These are phyloP conservation scores for Picea engelmannii DNA, from an alignment of 83 land plant species.

Conservation along the genomic window DNA sequence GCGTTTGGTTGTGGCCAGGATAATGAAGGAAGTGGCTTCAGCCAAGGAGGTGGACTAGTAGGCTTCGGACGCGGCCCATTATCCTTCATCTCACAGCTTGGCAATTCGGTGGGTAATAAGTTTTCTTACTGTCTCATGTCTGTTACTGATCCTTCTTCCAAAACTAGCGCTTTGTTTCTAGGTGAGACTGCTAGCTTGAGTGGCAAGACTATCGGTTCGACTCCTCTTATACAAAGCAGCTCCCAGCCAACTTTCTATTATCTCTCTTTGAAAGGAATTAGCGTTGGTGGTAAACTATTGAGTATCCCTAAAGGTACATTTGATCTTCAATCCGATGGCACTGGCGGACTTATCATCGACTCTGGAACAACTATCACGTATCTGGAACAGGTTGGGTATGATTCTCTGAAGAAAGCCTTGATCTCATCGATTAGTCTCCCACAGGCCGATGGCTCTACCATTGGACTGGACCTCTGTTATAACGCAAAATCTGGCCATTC, in stretches of 20 bases:
- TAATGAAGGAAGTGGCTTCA: conserved; percentile 19
- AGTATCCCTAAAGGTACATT: background rate
- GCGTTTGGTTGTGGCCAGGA: conserved; percentile 29
- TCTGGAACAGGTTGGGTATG: background rate
- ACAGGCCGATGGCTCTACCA: too few species aligned
- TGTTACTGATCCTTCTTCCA: conserved; percentile 10
- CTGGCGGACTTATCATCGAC: background rate
- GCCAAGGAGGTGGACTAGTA: conserved; percentile 22
- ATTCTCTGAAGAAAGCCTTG: background rate
- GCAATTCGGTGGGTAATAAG: background rate
- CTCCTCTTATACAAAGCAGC: background rate
- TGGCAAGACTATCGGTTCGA: background rate
- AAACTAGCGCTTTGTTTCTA: conserved; percentile 15
- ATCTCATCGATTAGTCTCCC: background rate
- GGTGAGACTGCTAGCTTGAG: background rate
- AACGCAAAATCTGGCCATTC: too few species aligned
- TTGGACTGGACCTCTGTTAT: too few species aligned
- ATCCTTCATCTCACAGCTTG: conserved; percentile 34
- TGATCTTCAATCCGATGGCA: background rate
- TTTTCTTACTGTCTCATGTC: conserved; percentile 47
- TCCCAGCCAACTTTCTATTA: background rate
- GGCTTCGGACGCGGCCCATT: conserved; percentile 45
- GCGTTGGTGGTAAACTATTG: background rate
- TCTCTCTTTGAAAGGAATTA: background rate
- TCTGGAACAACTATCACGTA: background rate